phyloP scores from a whole-genome alignment of 2,329 filamentous ascomycete genomes.

The Nothomitra cinnamomea region DNA sequence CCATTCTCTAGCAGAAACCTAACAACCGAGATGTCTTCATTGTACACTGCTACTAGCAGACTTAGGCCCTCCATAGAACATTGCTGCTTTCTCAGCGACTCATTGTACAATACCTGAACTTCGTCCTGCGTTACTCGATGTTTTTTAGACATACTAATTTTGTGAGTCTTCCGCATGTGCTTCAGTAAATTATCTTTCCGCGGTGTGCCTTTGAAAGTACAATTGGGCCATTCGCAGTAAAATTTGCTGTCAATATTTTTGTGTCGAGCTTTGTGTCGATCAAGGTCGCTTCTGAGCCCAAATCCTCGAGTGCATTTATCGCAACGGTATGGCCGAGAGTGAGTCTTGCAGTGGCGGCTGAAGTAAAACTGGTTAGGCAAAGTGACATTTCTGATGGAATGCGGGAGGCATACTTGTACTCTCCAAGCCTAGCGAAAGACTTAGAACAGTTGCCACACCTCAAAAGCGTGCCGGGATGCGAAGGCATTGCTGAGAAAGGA shows the following conservation, averaged over 20 bases:
- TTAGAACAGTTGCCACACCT: slow-evolving; percentile 8
- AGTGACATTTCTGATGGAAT: not conserved
- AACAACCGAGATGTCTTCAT: slow-evolving; percentile 6
- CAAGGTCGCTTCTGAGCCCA: slow-evolving; percentile 8
- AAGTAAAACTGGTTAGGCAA: slow-evolving; percentile 1
- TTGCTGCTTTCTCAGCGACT: slow-evolving; percentile 7
- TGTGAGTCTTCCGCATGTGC: slow-evolving; percentile 8
- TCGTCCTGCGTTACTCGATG: slow-evolving; percentile 4
- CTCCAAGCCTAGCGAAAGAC: slow-evolving; percentile 5
- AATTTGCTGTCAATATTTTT: slow-evolving; percentile 5
- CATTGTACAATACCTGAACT: slow-evolving; percentile 5
- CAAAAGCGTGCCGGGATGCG: not conserved
- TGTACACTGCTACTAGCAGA: slow-evolving; percentile 8
- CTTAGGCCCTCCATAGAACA: slow-evolving; percentile 8
- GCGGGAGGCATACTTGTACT: slow-evolving; percentile 8
- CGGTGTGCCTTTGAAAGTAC: slow-evolving; percentile 8
- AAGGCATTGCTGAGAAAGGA: not conserved
- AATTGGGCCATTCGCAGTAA: slow-evolving; percentile 7
- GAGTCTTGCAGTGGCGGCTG: slow-evolving; percentile 10
- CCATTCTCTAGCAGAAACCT: slow-evolving; percentile 3
- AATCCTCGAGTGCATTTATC: slow-evolving; percentile 8
- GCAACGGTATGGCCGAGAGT: slow-evolving; percentile 8
- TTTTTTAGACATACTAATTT: not conserved
- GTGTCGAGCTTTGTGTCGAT: slow-evolving; percentile 9
- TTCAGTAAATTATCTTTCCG: slow-evolving; percentile 10